A percentile compares a stretch with the other conserved stretches of the same genome.
Conservation (phyloP, 2,329 filamentous ascomycete species). For the Sporothrix curviconia region DNA sequence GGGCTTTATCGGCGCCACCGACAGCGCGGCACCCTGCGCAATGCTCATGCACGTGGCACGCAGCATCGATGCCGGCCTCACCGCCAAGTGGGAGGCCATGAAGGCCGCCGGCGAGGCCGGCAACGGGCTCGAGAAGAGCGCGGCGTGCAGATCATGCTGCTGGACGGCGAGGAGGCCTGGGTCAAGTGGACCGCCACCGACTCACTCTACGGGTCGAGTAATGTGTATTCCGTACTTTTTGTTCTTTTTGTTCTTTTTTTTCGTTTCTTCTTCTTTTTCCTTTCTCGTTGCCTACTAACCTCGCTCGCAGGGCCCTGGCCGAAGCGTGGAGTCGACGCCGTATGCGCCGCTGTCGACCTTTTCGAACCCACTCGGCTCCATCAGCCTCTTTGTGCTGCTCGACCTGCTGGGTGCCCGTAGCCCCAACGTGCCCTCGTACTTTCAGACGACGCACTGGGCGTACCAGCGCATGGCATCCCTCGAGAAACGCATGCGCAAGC, state of each 20-base stretch:
- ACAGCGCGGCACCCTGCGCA: slow-evolving; percentile 90
- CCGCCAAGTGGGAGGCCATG: slow-evolving; percentile 74
- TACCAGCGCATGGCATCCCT: slow-evolving; percentile 60
- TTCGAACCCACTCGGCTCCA: slow-evolving; percentile 66
- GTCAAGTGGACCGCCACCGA: slow-evolving; percentile 70
- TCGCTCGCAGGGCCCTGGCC: slow-evolving; percentile 58
- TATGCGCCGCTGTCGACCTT: slow-evolving; percentile 70
- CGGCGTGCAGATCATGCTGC: slow-evolving; percentile 80
- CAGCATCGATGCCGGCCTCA: slow-evolving; percentile 72
- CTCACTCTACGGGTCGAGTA: slow-evolving; percentile 83
- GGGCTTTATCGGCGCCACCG: slow-evolving; percentile 88
- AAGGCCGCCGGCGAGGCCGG: slow-evolving; percentile 48
- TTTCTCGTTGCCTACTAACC: too few relatives aligned
- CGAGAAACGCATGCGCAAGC: slow-evolving; percentile 56
- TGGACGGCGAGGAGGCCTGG: slow-evolving; percentile 96
- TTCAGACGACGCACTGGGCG: slow-evolving; percentile 75
- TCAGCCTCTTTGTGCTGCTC: slow-evolving; percentile 58
- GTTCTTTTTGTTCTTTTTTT: background rate
- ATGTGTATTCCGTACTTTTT: slow-evolving; percentile 34
- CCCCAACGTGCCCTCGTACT: slow-evolving; percentile 67
- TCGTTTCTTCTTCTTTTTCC: background rate
- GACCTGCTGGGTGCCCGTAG: slow-evolving; percentile 53
- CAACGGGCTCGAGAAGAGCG: slow-evolving; percentile 62
- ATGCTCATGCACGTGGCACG: slow-evolving; percentile 83
- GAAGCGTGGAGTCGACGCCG: slow-evolving; percentile 64